Percentiles rank a stretch among this genome's conserved stretches.
Conservation (phyloP, 2,329 filamentous ascomycete species). For the Beauveria asiatica region DNA sequence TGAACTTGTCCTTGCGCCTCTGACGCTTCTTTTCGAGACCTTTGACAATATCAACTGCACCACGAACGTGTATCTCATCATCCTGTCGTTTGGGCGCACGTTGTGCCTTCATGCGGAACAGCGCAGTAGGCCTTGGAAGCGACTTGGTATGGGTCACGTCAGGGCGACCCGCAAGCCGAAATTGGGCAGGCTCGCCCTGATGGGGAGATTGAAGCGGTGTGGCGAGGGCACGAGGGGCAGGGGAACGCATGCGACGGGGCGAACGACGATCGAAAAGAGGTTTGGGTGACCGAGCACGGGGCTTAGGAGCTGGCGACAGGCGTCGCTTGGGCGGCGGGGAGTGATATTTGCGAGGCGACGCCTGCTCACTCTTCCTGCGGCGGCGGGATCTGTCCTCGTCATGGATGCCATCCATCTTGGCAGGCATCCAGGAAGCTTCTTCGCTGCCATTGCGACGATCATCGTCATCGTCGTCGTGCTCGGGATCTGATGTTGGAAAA, state of each 20-base stretch:
- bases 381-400: slow-evolving; percentile 43
- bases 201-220: slow-evolving; percentile 33
- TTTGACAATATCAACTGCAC: slow-evolving; percentile 96
- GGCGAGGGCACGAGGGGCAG: slow-evolving; percentile 44
- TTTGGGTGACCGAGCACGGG: slow-evolving; percentile 31
- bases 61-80: slow-evolving; percentile 61
- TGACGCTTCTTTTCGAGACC: slow-evolving; percentile 91
- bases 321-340: slow-evolving; percentile 36
- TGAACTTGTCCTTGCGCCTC: slow-evolving; percentile 85
- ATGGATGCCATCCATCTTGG: slow-evolving; percentile 60
- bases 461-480: slow-evolving; percentile 70
- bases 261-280: slow-evolving; percentile 59
- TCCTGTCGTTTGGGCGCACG: slow-evolving; percentile 27
- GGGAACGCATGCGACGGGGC: slow-evolving; percentile 62
- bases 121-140: slow-evolving; percentile 67
- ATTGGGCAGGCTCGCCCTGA: slow-evolving; percentile 28
- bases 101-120: slow-evolving; percentile 47
- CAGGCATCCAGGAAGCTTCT: slow-evolving; percentile 60
- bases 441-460: slow-evolving; percentile 57
- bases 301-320: slow-evolving; percentile 30
- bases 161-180: slow-evolving; percentile 45
- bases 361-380: slow-evolving; percentile 41
- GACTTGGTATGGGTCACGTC: slow-evolving; percentile 74
- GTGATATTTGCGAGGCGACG: slow-evolving; percentile 35
- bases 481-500: slow-evolving; percentile 89